phyloP scores from a whole-genome alignment of 1,284 basidiomycete genomes.

The Phellopilus nigrolimitatus region DNA sequence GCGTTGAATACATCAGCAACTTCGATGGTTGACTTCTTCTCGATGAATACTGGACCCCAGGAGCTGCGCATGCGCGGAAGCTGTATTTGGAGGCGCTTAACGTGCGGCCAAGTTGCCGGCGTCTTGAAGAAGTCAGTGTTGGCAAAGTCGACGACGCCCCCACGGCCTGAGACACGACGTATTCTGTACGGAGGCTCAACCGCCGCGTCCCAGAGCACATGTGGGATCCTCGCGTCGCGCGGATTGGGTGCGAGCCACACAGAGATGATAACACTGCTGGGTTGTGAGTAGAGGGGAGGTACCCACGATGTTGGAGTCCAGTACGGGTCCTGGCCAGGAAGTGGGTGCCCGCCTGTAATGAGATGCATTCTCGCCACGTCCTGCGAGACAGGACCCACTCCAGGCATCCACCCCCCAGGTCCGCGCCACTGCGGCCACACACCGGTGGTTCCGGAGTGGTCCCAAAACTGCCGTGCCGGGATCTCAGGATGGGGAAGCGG shows the following conservation, averaged over 20 bases:
- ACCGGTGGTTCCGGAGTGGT: background rate
- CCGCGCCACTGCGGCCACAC: constrained; percentile 1
- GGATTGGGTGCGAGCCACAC: constrained; percentile 16
- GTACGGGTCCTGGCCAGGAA: constrained; percentile 16
- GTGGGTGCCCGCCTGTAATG: constrained; percentile 18
- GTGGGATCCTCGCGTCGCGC: constrained; percentile 8
- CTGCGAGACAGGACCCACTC: background rate
- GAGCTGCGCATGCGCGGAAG: constrained; percentile 9
- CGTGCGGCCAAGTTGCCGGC: constrained; percentile 6
- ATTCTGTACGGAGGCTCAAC: constrained; percentile 11
- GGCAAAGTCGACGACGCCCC: constrained; percentile 15
- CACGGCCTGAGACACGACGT: constrained; percentile 13
- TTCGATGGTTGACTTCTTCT: background rate
- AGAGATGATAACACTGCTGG: constrained; percentile 1
- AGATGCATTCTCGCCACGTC: background rate
- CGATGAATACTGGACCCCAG: constrained; percentile 11
- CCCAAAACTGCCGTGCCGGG: constrained; percentile 11
- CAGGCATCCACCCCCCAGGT: constrained; percentile 7
- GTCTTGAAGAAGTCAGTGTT: constrained; percentile 9
- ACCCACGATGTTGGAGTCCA: constrained; percentile 14
- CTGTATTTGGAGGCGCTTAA: background rate
- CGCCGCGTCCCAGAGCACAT: constrained; percentile 18
- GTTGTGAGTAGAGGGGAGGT: constrained; percentile 2
- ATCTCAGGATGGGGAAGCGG: constrained; percentile 15
- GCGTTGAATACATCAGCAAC: constrained; percentile 14